Base-by-base conservation (phyloP, 2,329 filamentous ascomycete genomes). In the Proliferodiscus dingleyae region DNA sequence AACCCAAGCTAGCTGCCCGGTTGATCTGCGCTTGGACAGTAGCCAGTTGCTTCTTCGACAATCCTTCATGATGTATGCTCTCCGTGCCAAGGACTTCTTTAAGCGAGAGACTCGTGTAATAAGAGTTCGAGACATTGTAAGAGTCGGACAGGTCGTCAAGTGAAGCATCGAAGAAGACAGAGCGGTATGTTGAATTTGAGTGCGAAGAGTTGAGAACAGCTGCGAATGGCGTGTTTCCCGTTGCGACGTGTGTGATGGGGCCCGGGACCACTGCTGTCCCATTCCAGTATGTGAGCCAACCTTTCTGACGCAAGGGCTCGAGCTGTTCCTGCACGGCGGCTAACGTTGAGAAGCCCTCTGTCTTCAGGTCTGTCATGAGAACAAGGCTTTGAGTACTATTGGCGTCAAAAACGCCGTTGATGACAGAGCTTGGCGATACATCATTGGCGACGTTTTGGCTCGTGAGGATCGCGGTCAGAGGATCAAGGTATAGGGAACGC, bases 401-500 rank as follows among this genome's bases (percentile, higher is more conserved):
- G 7, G 46, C 44, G 22, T 57, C 50, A 41, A 43, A 60, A 8
- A 59, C 48, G 7, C 57, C 57, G 8, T 49, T 51, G 22, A 49
- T 54, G 2, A 10, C 19, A 2, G 43, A n/a, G 9, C 19, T 28
- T 8, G 44, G 32, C 3, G 43, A 41, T 8, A 52, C 13, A 4
- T 13, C 29, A 19, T 39, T 45, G 2, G 10, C 30, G 5, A 30
- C 18, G 37, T 60, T 83, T 55, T 80, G 73, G 13, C 71, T 70
- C 26, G 69, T 63, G 6, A 83, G 64, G 0, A 78, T 75, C 46
- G 71, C 66, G 22, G 80, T 64, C 43, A 83, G 75, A 2, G 79
- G 80, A 34, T 78, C 67, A 51, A 83, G 71, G 59, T 82, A 83
- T 22, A 83, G 69, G 2, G 71, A 72, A 39, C 73, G 65, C 3